phyloP scores from a whole-genome alignment of 2,329 filamentous ascomycete species.

The Fusarium tjaetaba region DNA sequence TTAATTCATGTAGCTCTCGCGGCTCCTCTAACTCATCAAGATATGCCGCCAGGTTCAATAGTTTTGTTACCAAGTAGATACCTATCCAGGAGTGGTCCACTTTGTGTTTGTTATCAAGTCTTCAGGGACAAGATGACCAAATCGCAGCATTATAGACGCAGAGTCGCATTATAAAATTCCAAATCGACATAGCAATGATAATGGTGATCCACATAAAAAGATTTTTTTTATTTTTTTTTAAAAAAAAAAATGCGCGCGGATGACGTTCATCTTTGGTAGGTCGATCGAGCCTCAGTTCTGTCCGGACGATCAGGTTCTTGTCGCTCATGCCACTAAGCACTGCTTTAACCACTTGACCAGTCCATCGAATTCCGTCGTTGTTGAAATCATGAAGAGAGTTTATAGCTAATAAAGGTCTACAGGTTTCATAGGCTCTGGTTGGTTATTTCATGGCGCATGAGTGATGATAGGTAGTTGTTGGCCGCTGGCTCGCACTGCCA shows the following conservation, averaged over 20 bases:
- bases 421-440: neutral
- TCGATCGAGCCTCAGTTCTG: neutral
- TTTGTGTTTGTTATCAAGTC: neutral
- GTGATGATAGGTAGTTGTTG: neutral
- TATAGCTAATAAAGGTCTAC: neutral
- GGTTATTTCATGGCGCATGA: neutral
- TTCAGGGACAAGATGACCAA: neutral
- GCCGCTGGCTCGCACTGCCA: neutral
- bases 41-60: neutral
- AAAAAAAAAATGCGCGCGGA: neutral
- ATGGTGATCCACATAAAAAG: neutral
- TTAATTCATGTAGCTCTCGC: neutral
- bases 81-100: neutral
- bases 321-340: neutral
- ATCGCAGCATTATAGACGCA: neutral
- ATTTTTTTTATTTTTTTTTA: too few species aligned
- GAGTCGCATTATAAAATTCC: neutral
- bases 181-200: neutral
- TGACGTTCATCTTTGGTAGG: neutral
- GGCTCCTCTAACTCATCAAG: neutral
- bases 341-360: neutral
- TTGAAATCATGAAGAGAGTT: neutral
- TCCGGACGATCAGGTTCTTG: neutral
- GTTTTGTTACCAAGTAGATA: neutral
- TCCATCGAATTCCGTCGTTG: neutral